These are phyloP conservation scores for Trifolium subterraneum DNA, from an alignment of 306 rosid genomes.

Conservation along the genomic window DNA sequence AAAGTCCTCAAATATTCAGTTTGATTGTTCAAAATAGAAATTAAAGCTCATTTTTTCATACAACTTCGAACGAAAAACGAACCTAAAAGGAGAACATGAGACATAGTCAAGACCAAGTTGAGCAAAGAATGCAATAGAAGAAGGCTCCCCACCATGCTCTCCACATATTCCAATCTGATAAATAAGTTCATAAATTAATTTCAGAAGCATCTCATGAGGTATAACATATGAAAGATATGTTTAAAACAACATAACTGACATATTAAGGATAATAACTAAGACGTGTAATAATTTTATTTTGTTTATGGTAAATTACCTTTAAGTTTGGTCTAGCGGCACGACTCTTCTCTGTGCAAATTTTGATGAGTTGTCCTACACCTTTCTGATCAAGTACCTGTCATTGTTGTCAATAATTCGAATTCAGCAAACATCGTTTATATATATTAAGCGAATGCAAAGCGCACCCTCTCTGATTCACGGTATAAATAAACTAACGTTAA, in stretches of 20 bases:
- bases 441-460: background rate
- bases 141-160: slow-evolving; percentile 98
- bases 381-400: slow-evolving; percentile 89
- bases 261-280: slow-evolving; percentile 9
- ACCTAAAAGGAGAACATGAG: slow-evolving; percentile 99
- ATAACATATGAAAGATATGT: background rate
- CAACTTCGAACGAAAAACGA: background rate
- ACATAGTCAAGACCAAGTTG: slow-evolving; percentile 95
- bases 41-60: slow-evolving; percentile 27
- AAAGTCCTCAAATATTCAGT: slow-evolving; percentile 31
- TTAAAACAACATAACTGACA: background rate
- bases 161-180: slow-evolving; percentile 97
- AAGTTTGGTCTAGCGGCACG: slow-evolving; percentile 83
- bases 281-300: background rate
- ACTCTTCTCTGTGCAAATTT: slow-evolving; percentile 83
- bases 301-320: slow-evolving; percentile 50
- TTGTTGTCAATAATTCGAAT: slow-evolving; percentile 30
- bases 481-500: slow-evolving; percentile 79
- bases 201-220: background rate
- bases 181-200: slow-evolving; percentile 1
- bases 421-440: slow-evolving; percentile 24
- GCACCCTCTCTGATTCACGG: slow-evolving; percentile 50
- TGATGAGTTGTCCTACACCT: slow-evolving; percentile 94
- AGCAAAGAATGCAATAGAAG: slow-evolving; percentile 93
- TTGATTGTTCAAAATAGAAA: background rate